Conservation (phyloP, 345 rosid genomes). For the Eucalyptus regnans region DNA sequence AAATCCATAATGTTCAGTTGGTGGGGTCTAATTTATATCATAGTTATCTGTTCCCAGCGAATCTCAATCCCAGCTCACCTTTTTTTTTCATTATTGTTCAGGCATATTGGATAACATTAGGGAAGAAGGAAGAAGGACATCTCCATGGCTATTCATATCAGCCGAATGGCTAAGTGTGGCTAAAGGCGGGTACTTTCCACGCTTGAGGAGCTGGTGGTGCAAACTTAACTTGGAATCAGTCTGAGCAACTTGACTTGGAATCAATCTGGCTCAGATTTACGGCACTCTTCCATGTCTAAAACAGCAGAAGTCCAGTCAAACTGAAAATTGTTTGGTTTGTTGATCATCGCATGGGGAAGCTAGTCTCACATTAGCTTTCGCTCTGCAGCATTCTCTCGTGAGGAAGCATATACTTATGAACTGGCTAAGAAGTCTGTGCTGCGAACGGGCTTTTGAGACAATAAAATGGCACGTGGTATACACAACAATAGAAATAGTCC, state of each 20-base stretch:
- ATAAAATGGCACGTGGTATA: neutral
- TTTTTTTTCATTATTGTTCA: neutral
- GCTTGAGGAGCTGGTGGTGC: neutral
- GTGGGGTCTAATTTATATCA: neutral
- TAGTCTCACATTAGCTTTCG: neutral
- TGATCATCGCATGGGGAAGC: neutral
- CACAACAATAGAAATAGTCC: neutral
- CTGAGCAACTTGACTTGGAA: neutral
- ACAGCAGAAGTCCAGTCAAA: neutral
- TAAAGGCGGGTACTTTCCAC: neutral
- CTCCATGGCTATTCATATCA: neutral
- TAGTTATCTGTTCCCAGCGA: neutral
- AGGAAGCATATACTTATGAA: neutral
- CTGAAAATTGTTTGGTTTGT: neutral
- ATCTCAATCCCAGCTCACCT: neutral
- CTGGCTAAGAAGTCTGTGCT: neutral
- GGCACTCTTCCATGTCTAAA: neutral
- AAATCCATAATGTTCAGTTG: neutral
- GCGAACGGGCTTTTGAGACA: neutral
- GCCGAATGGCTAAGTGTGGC: neutral
- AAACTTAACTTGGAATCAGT: neutral
- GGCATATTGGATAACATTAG: neutral
- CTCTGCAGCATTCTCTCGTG: neutral
- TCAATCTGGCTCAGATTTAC: neutral
- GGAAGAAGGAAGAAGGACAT: neutral